phyloP scores from a whole-genome alignment of 2,329 filamentous ascomycete genomes.

The Pseudocercospora fijiensis region DNA sequence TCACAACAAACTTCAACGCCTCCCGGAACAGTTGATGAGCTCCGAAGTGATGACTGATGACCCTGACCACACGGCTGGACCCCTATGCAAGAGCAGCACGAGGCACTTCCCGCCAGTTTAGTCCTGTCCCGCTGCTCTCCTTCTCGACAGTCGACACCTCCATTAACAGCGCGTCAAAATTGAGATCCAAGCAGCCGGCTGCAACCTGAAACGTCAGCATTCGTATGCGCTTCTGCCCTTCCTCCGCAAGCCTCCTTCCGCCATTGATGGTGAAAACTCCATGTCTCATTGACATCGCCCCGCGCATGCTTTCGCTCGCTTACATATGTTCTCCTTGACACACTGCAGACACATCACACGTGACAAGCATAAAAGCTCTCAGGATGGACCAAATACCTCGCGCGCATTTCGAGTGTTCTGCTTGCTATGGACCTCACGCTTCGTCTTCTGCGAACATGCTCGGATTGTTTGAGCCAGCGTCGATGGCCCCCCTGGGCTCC shows the following conservation, averaged over 20 bases:
- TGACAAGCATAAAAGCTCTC: neutral
- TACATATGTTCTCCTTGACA: neutral
- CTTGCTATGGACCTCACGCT: no score
- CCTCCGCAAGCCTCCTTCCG: neutral
- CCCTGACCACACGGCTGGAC: neutral
- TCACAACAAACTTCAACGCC: slow-evolving; percentile 6
- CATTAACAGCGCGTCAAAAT: neutral
- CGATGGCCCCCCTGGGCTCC: no score
- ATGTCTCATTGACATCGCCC: neutral
- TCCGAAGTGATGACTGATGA: neutral
- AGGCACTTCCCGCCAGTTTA: neutral
- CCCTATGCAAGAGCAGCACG: neutral
- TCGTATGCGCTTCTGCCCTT: neutral
- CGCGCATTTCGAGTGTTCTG: no score
- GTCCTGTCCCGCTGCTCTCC: neutral
- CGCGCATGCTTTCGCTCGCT: neutral
- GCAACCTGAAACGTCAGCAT: neutral
- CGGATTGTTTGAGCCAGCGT: no score
- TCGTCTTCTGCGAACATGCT: no score
- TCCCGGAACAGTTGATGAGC: neutral
- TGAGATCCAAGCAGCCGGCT: neutral
- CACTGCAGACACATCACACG: neutral
- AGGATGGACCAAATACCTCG: no score
- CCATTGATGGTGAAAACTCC: neutral
- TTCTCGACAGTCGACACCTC: neutral